These are phyloP conservation scores for Boletus eberwhitei DNA, from an alignment of 768 basidiomycete species.

Conservation along the genomic window DNA sequence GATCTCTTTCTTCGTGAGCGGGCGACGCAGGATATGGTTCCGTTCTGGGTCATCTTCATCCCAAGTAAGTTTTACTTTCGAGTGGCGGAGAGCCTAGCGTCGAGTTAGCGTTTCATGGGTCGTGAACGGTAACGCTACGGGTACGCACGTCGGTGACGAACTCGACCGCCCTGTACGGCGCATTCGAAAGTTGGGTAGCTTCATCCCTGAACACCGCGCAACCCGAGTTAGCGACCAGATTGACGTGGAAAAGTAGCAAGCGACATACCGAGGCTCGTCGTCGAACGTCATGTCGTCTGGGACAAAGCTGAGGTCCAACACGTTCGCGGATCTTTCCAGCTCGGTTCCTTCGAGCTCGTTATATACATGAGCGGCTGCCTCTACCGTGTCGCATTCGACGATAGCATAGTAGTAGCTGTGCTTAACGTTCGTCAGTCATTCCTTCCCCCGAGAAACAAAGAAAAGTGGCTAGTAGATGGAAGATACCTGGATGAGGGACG, in stretches of 20 bases:
- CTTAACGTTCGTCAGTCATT: conserved; percentile 8
- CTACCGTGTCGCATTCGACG: conserved; percentile 77
- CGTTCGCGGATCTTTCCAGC: conserved; percentile 93
- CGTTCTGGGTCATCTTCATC: conserved; percentile 95
- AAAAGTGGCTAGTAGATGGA: background rate
- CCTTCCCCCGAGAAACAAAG: background rate
- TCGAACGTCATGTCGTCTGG: conserved; percentile 88
- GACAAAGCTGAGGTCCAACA: conserved; percentile 93
- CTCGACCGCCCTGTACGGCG: conserved; percentile 71
- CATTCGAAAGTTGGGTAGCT: conserved; percentile 60
- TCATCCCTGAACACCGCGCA: conserved; percentile 60
- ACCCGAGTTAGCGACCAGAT: background rate
- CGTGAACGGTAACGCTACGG: no score
- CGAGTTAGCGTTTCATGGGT: background rate
- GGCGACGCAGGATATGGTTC: conserved; percentile 71
- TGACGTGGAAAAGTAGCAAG: background rate
- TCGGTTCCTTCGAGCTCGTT: conserved; percentile 91
- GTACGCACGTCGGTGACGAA: conserved; percentile 86
- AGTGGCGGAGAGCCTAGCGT: conserved; percentile 87
- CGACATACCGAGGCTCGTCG: conserved; percentile 61
- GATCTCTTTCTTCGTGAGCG: conserved; percentile 78
- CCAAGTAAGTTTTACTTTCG: conserved; percentile 98
- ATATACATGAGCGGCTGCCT: conserved; percentile 77
- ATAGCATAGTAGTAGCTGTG: conserved; percentile 93
- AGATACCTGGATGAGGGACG: conserved; percentile 22